A percentile compares a stretch with the other conserved stretches of the same genome.
Evolutionary conservation across 1,284 basidiomycete species (phyloP).

Genomic region (Ceratobasidium sp.): DNA sequence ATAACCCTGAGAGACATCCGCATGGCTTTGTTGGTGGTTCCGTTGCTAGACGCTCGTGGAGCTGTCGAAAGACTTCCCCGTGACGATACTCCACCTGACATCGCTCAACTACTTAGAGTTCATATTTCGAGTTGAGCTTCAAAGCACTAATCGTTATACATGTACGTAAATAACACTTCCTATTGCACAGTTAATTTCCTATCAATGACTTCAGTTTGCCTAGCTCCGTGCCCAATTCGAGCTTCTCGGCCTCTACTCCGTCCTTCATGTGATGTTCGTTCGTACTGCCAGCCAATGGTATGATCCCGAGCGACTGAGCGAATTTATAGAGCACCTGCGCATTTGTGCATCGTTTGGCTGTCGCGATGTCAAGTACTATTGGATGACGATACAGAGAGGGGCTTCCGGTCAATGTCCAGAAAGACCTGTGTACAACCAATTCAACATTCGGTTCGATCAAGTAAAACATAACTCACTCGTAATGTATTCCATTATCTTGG

Average conservation of each 20-base stretch:
- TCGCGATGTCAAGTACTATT: slow-evolving; percentile 63
- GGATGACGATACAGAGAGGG: slow-evolving; percentile 70
- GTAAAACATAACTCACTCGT: slow-evolving; percentile 68
- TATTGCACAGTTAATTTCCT: slow-evolving; percentile 11
- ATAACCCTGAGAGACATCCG: slow-evolving; percentile 70
- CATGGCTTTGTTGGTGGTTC: slow-evolving; percentile 61
- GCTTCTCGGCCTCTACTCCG: slow-evolving; percentile 10
- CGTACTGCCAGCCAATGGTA: no score
- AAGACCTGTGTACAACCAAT: slow-evolving; percentile 67
- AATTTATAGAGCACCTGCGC: no score
- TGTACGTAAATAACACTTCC: background rate
- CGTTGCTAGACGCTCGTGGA: slow-evolving; percentile 21
- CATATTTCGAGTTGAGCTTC: slow-evolving; percentile 16
- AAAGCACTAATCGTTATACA: background rate
- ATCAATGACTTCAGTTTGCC: slow-evolving; percentile 25
- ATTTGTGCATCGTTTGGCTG: slow-evolving; percentile 64
- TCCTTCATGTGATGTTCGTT: slow-evolving; percentile 22
- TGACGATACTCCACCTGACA: background rate
- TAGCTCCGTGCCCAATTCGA: slow-evolving; percentile 51
- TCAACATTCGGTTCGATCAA: background rate
- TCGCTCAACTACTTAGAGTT: background rate
- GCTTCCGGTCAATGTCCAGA: slow-evolving; percentile 87
- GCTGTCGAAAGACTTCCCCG: slow-evolving; percentile 49
- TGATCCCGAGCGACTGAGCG: no score
- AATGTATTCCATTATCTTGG: slow-evolving; percentile 70